These are phyloP conservation scores for Emericellopsis atlantica DNA, from an alignment of 2,329 filamentous ascomycete species.

Conservation along the genomic window DNA sequence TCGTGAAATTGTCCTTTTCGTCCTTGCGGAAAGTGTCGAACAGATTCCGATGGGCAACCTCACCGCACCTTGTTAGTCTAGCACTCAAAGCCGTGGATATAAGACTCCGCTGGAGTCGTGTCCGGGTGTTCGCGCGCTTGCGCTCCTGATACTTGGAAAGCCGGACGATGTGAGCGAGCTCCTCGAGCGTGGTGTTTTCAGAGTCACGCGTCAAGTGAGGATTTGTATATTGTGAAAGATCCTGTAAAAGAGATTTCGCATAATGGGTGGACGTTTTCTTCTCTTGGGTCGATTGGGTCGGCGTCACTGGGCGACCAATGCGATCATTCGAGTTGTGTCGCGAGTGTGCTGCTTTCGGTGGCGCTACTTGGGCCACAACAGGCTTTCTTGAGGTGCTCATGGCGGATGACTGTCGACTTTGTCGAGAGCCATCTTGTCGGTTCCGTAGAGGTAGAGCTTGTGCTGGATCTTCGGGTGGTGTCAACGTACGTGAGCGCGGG, in stretches of 20 bases:
- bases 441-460: no score
- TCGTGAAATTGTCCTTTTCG: slow-evolving; percentile 66
- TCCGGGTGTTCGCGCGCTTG: slow-evolving; percentile 60
- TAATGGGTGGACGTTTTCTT: slow-evolving; percentile 28
- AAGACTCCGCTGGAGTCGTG: slow-evolving; percentile 61
- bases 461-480: no score
- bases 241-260: slow-evolving; percentile 46
- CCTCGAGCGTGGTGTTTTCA: slow-evolving; percentile 59
- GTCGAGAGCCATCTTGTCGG: no score
- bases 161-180: slow-evolving; percentile 66
- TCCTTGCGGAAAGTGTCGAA: slow-evolving; percentile 69
- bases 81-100: slow-evolving; percentile 65
- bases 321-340: slow-evolving; percentile 11
- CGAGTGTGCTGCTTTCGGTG: slow-evolving; percentile 14
- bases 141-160: slow-evolving; percentile 72
- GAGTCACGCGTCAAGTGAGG: slow-evolving; percentile 44
- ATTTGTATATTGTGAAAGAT: slow-evolving; percentile 55
- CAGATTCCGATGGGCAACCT: slow-evolving; percentile 61
- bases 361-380: slow-evolving; percentile 31
- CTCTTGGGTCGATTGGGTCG: slow-evolving; percentile 4
- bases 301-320: slow-evolving; percentile 12
- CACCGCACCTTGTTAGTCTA: slow-evolving; percentile 61
- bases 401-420: slow-evolving; percentile 14
- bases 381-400: slow-evolving; percentile 27
- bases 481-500: no score